A percentile compares a stretch with the other conserved stretches of the same genome.
phyloP scores from a whole-genome alignment of 1,139 yeast genomes.

The Hansenula lynferdii region DNA sequence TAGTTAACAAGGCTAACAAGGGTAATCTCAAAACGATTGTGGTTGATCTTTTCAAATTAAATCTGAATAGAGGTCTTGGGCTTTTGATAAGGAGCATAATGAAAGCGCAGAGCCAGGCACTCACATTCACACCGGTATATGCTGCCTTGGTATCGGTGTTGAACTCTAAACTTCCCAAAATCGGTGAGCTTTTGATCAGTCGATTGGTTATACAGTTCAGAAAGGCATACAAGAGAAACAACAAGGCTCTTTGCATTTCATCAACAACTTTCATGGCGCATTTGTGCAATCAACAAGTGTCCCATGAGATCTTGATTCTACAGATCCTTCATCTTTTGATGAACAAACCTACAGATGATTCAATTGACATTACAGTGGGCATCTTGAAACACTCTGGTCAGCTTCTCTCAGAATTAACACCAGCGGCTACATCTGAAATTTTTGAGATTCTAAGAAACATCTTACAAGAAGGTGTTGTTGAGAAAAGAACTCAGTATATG shows the following conservation, averaged over 20 bases:
- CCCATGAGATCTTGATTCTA: constrained; percentile 57
- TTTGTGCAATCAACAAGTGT: constrained; percentile 59
- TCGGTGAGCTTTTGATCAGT: constrained; percentile 55
- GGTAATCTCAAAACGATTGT: constrained; percentile 45
- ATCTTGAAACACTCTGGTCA: constrained; percentile 42
- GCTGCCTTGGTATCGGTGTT: constrained; percentile 57
- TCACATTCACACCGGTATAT: constrained; percentile 42
- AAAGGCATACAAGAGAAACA: constrained; percentile 44
- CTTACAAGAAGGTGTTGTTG: constrained; percentile 49
- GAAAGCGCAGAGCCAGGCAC: constrained; percentile 44
- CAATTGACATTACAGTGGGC: constrained; percentile 42
- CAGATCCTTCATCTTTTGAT: constrained; percentile 62
- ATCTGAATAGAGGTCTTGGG: constrained; percentile 59
- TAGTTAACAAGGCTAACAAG: constrained; percentile 40
- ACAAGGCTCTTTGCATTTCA: constrained; percentile 38
- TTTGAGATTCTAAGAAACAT: constrained; percentile 58
- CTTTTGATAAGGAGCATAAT: constrained; percentile 51
- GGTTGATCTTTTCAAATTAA: constrained; percentile 45
- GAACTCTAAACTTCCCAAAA: constrained; percentile 63
- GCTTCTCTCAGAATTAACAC: constrained; percentile 35
- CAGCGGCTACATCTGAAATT: constrained; percentile 44
- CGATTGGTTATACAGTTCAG: constrained; percentile 60
- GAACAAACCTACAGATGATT: constrained; percentile 46
- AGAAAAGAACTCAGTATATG: constrained; percentile 39
- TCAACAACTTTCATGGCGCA: constrained; percentile 53